phyloP scores from a whole-genome alignment of 768 basidiomycete genomes.

The Suillus paluster region DNA sequence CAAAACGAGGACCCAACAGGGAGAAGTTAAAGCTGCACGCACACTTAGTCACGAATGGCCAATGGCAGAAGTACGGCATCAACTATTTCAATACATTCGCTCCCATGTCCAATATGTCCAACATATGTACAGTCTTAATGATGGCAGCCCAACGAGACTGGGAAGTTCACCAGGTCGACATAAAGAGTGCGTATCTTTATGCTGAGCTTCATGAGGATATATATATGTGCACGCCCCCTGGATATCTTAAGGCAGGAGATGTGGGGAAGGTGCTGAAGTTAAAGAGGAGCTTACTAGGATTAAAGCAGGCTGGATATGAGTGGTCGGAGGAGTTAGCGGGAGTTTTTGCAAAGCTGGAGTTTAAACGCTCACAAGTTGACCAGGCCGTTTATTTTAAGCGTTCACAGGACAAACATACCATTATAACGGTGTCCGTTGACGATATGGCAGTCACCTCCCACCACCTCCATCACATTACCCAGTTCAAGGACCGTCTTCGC shows the following conservation, averaged over 20 bases:
- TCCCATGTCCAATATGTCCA: slow-evolving; percentile 10
- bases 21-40: not conserved
- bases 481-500: too few species aligned
- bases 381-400: too few species aligned
- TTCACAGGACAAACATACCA: slow-evolving; percentile 11
- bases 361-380: too few species aligned
- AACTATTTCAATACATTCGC: slow-evolving; percentile 29
- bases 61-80: not conserved
- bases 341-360: too few species aligned
- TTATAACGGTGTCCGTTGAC: not conserved
- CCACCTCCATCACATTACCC: too few species aligned
- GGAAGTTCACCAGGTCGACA: slow-evolving; percentile 17
- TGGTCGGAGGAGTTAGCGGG: too few species aligned
- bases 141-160: slow-evolving; percentile 12
- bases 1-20: not conserved
- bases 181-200: slow-evolving; percentile 21
- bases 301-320: slow-evolving; percentile 25
- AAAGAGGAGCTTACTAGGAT: slow-evolving; percentile 41
- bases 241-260: slow-evolving; percentile 21
- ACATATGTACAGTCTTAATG: slow-evolving; percentile 12
- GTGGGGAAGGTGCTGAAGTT: slow-evolving; percentile 30
- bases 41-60: not conserved
- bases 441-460: too few species aligned
- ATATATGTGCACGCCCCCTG: slow-evolving; percentile 40
- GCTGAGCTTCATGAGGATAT: slow-evolving; percentile 33